Evolutionary conservation across 306 rosid genomes (phyloP).

Genomic region (Vigna radiata): DNA sequence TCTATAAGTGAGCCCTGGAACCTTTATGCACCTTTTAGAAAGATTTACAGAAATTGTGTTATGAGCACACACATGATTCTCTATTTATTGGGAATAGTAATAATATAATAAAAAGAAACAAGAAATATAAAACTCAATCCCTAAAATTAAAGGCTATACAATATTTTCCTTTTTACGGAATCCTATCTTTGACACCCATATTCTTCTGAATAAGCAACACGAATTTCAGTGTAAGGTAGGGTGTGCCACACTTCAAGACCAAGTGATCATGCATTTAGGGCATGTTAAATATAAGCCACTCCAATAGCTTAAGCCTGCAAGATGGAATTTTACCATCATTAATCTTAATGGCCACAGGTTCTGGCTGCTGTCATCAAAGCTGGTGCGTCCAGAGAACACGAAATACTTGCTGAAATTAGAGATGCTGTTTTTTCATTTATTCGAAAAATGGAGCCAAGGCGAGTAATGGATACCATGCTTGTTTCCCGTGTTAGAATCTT

Average conservation of each 20-base stretch:
- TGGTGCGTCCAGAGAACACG: slow-evolving; percentile 93
- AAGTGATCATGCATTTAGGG: neutral
- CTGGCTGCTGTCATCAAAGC: slow-evolving; percentile 91
- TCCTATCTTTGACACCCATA: too few species aligned
- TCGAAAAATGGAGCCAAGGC: slow-evolving; percentile 78
- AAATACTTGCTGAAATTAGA: slow-evolving; percentile 88
- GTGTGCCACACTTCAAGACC: neutral
- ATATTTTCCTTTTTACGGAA: too few species aligned
- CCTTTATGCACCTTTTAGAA: neutral
- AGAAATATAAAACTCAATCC: too few species aligned
- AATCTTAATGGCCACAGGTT: slow-evolving; percentile 56
- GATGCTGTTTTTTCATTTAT: slow-evolving; percentile 83
- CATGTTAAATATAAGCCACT: neutral
- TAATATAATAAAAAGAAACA: too few species aligned
- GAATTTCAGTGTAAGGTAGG: neutral
- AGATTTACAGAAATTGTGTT: too few species aligned
- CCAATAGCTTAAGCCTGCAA: neutral
- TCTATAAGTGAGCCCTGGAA: neutral
- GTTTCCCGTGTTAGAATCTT: slow-evolving; percentile 87
- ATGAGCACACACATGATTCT: too few species aligned
- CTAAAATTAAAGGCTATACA: too few species aligned
- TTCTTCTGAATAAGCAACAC: neutral
- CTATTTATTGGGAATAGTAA: too few species aligned
- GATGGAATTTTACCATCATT: neutral
- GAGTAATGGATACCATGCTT: slow-evolving; percentile 89